Percentiles rank a stretch among this genome's conserved stretches.
These are phyloP conservation scores for Rubus idaeus DNA, from an alignment of 306 rosid species.

Conservation along the genomic window DNA sequence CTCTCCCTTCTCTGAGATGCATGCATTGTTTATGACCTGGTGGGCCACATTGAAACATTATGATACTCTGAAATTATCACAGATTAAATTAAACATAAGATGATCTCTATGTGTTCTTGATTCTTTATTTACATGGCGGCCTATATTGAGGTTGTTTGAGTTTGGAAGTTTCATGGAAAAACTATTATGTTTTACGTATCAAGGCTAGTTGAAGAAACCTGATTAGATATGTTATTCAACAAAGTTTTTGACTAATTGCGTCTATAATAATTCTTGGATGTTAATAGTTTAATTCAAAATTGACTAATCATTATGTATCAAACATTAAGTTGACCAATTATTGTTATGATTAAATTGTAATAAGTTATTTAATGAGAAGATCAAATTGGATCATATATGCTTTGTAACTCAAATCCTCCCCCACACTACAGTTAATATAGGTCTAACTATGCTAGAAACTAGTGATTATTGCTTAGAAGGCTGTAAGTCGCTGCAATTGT, in stretches of 20 bases:
- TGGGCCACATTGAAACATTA: background rate
- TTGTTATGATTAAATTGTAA: background rate
- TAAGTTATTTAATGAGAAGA: background rate
- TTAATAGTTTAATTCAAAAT: background rate
- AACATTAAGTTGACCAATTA: background rate
- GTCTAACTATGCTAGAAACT: background rate
- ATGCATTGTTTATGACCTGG: slow-evolving; percentile 14
- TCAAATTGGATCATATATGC: background rate
- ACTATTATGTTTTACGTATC: background rate
- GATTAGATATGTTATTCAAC: background rate
- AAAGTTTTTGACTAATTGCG: background rate
- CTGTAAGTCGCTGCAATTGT: background rate
- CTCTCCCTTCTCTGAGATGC: background rate
- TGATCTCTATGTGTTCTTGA: background rate
- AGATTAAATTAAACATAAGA: background rate
- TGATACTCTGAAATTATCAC: background rate
- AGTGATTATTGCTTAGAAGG: background rate
- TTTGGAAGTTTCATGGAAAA: background rate
- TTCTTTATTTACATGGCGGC: background rate
- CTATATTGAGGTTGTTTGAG: background rate
- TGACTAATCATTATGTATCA: background rate
- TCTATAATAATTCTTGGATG: background rate
- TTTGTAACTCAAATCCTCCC: background rate
- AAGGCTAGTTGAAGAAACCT: background rate
- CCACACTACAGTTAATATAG: background rate